A percentile compares a stretch with the other conserved stretches of the same genome.
These are phyloP conservation scores for Licmophora abbreviata DNA, from an alignment of 108 stramenopile species.

Conservation along the genomic window DNA sequence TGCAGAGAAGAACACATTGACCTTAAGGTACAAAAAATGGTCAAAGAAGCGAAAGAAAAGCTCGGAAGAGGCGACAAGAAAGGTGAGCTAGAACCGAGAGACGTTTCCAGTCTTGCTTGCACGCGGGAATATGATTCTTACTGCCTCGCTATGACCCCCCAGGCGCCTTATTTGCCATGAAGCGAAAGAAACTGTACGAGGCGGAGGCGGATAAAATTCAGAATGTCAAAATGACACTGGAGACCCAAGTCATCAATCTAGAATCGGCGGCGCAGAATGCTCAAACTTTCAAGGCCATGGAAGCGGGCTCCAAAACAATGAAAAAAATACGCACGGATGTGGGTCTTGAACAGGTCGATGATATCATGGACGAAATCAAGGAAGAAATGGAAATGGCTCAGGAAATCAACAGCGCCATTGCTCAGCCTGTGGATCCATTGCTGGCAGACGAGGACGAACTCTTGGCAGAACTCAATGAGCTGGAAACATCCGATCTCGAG, in stretches of 20 bases:
- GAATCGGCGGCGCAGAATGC: constrained; percentile 93
- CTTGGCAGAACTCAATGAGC: constrained; percentile 80
- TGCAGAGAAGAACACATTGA: constrained; percentile 51
- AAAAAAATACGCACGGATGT: constrained; percentile 75
- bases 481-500: constrained; percentile 84
- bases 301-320: constrained; percentile 84
- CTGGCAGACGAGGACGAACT: constrained; percentile 85
- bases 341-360: constrained; percentile 92
- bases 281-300: constrained; percentile 90
- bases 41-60: constrained; percentile 88
- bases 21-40: constrained; percentile 72
- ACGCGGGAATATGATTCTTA: background rate
- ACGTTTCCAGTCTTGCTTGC: background rate
- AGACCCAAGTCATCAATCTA: constrained; percentile 91
- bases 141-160: background rate
- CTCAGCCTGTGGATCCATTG: constrained; percentile 77
- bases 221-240: constrained; percentile 90
- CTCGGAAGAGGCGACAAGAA: constrained; percentile 94
- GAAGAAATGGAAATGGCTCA: constrained; percentile 90
- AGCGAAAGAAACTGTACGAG: constrained; percentile 96
- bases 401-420: constrained; percentile 83
- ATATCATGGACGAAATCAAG: constrained; percentile 91
- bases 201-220: constrained; percentile 93
- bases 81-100: constrained; percentile 37
- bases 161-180: constrained; percentile 93